Percentiles rank a stretch among this genome's conserved stretches.
phyloP scores from a whole-genome alignment of 2,329 filamentous ascomycete genomes.

The Tolypocladium ovalisporum region DNA sequence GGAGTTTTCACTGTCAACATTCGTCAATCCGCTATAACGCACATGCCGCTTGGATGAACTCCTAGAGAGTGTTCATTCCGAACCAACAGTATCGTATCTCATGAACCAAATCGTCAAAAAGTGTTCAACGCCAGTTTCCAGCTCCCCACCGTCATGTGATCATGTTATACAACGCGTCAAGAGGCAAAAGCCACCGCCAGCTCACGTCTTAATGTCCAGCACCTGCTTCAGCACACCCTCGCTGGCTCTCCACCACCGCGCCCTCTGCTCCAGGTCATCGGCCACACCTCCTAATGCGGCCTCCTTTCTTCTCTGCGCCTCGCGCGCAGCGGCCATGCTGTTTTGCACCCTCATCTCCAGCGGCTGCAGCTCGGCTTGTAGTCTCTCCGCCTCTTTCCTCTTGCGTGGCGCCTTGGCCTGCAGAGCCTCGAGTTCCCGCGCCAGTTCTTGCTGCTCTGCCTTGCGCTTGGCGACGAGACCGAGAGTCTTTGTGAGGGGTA shows the following conservation, averaged over 20 bases:
- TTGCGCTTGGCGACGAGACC: constrained; percentile 40
- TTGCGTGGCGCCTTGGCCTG: constrained; percentile 53
- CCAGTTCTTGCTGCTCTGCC: constrained; percentile 41
- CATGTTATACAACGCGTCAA: background rate
- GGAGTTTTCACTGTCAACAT: no score
- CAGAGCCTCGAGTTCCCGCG: constrained; percentile 52
- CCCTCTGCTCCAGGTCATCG: constrained; percentile 66
- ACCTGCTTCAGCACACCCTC: constrained; percentile 53
- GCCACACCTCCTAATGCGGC: constrained; percentile 52
- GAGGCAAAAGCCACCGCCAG: background rate
- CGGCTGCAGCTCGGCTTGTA: constrained; percentile 57
- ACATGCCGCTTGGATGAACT: no score
- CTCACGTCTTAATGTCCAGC: constrained; percentile 42
- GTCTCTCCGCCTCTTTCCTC: constrained; percentile 53
- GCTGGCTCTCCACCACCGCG: constrained; percentile 63
- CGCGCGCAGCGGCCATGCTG: constrained; percentile 55
- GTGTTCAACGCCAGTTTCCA: background rate
- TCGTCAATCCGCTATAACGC: no score
- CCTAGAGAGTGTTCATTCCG: no score
- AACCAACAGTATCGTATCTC: no score
- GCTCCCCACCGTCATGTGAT: background rate
- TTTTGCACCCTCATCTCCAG: constrained; percentile 57
- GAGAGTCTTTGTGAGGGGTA: constrained; percentile 47
- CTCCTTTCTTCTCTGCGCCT: constrained; percentile 59
- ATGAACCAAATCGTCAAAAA: background rate